Percentiles rank a stretch among this genome's conserved stretches.
phyloP scores from a whole-genome alignment of 495 filamentous ascomycete species.

The Penicillium bovifimosum region DNA sequence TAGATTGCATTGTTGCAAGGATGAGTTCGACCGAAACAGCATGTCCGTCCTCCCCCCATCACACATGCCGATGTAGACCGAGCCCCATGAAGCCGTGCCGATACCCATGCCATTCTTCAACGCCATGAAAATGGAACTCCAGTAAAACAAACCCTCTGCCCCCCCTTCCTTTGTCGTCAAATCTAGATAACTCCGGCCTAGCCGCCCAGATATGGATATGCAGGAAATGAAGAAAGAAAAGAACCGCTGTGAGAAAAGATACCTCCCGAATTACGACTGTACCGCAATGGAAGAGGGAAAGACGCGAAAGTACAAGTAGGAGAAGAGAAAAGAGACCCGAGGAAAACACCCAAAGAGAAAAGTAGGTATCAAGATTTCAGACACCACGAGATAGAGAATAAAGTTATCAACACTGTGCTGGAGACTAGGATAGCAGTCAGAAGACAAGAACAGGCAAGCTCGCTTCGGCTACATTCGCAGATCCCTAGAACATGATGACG shows the following conservation, averaged over 20 bases:
- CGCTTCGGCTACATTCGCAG: background rate
- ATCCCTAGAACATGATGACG: background rate
- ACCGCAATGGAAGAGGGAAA: background rate
- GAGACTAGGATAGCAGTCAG: background rate
- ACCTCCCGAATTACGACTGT: background rate
- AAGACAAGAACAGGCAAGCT: background rate
- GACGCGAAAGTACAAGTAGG: background rate
- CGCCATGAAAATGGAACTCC: background rate
- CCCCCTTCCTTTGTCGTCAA: background rate
- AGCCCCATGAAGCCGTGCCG: background rate
- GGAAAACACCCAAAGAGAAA: background rate
- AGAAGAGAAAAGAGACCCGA: background rate
- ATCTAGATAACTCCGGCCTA: background rate
- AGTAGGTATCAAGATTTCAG: conserved; percentile 3
- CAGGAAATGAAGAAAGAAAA: background rate
- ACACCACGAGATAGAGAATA: conserved; percentile 4
- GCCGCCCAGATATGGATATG: background rate
- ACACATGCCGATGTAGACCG: background rate
- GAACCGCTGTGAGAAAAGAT: background rate
- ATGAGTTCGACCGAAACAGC: background rate
- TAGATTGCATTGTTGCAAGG: background rate
- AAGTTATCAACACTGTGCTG: conserved; percentile 2
- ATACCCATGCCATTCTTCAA: background rate
- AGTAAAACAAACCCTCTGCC: background rate
- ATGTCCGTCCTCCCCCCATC: background rate